Conservation (phyloP, 2,329 filamentous ascomycete species). For the Epichloe uncinata region DNA sequence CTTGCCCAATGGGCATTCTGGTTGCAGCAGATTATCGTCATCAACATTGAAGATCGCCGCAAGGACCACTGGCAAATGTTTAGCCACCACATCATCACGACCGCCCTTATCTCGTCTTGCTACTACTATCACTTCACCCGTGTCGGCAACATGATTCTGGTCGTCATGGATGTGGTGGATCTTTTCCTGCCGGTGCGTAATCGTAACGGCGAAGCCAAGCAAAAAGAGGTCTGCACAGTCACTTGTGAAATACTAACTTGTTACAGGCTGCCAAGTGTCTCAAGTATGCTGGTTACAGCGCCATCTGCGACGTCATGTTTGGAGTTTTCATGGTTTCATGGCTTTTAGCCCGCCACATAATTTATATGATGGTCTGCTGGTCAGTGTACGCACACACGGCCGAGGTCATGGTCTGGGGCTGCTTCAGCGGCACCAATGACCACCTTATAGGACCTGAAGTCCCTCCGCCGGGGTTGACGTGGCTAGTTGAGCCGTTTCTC, state of each 20-base stretch:
- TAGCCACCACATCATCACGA: slow-evolving; percentile 88
- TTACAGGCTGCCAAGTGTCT: slow-evolving; percentile 74
- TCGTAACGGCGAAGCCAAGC: slow-evolving; percentile 15
- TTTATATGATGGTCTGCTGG: slow-evolving; percentile 70
- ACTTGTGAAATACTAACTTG: neutral
- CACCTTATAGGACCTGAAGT: slow-evolving; percentile 41
- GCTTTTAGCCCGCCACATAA: slow-evolving; percentile 69
- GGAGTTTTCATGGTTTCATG: slow-evolving; percentile 76
- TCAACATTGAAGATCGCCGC: slow-evolving; percentile 85
- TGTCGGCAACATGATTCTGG: slow-evolving; percentile 78
- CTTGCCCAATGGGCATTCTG: slow-evolving; percentile 85
- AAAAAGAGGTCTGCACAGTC: too few relatives aligned
- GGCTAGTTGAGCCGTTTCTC: slow-evolving; percentile 62
- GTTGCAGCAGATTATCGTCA: slow-evolving; percentile 85
- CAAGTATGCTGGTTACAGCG: slow-evolving; percentile 72
- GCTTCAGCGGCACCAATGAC: slow-evolving; percentile 50
- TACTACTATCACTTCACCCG: slow-evolving; percentile 81
- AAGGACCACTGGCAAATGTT: slow-evolving; percentile 98
- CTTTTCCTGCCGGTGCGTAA: slow-evolving; percentile 65
- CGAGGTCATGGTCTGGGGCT: slow-evolving; percentile 49
- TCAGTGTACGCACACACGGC: slow-evolving; percentile 61
- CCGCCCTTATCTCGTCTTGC: slow-evolving; percentile 61
- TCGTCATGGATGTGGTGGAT: slow-evolving; percentile 89
- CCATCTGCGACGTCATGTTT: slow-evolving; percentile 69
- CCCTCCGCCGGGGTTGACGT: slow-evolving; percentile 36